These are phyloP conservation scores for Eimeria falciformis DNA, from an alignment of 169 alveolate genomes.

Conservation along the genomic window DNA sequence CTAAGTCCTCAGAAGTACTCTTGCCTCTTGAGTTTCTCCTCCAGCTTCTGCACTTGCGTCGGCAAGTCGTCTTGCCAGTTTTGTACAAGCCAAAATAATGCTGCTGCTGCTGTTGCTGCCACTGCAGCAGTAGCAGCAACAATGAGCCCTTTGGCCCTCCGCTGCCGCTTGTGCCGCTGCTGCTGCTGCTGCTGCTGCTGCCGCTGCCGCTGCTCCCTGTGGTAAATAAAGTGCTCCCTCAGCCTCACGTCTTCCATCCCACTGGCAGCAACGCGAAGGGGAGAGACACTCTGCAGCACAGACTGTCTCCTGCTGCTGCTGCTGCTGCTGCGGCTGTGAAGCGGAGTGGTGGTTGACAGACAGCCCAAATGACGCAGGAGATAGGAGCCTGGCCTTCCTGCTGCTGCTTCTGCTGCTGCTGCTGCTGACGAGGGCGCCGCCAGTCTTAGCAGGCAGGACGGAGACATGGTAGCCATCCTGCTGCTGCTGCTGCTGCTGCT, in stretches of 20 bases:
- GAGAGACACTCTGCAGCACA: slow-evolving; percentile 8
- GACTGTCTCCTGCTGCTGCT: slow-evolving; percentile 35
- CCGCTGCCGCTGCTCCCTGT: slow-evolving; percentile 54
- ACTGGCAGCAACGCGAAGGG: slow-evolving; percentile 6
- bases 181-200: slow-evolving; percentile 51
- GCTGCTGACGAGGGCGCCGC: slow-evolving; percentile 16
- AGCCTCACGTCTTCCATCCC: neutral
- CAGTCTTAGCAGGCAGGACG: slow-evolving; percentile 43
- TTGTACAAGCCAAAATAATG: neutral
- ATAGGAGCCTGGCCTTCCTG: neutral
- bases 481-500: slow-evolving; percentile 51
- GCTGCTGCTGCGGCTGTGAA: slow-evolving; percentile 44
- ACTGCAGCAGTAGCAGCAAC: neutral
- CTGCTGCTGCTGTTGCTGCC: slow-evolving; percentile 39
- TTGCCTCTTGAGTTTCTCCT: slow-evolving; percentile 27
- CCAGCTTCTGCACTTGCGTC: slow-evolving; percentile 48
- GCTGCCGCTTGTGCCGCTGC: slow-evolving; percentile 1
- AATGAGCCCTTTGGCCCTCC: neutral
- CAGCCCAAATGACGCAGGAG: neutral
- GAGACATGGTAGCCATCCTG: slow-evolving; percentile 43
- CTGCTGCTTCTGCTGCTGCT: slow-evolving; percentile 30
- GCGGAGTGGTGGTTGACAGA: neutral
- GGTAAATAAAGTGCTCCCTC: slow-evolving; percentile 10
- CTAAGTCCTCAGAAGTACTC: neutral
- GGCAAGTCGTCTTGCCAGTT: slow-evolving; percentile 26